phyloP scores from a whole-genome alignment of 2,329 filamentous ascomycete species.

The Aschersonia sp. region DNA sequence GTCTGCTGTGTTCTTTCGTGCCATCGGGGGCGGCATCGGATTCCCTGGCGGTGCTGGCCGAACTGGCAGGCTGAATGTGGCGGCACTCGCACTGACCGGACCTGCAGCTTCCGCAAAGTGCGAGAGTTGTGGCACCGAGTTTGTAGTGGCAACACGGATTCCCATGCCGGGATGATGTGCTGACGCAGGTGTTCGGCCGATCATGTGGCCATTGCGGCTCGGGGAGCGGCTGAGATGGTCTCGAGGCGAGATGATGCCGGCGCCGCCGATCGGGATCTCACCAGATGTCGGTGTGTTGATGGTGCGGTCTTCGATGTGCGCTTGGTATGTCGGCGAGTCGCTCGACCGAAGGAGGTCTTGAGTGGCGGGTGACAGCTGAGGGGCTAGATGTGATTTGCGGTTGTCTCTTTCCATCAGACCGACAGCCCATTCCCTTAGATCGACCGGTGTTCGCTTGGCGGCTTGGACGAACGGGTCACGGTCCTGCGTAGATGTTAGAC shows the following conservation, averaged over 20 bases:
- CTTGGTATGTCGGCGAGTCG: conserved; percentile 39
- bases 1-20: conserved; percentile 40
- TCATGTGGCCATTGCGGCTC: conserved; percentile 32
- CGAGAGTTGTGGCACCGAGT: conserved; percentile 34
- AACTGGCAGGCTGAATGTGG: conserved; percentile 49
- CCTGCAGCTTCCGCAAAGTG: conserved; percentile 22
- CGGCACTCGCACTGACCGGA: conserved; percentile 27
- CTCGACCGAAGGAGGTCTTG: conserved; percentile 57
- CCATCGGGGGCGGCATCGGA: conserved; percentile 45
- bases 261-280: conserved; percentile 53
- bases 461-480: conserved; percentile 90
- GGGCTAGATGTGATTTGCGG: conserved; percentile 83
- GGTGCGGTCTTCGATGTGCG: conserved; percentile 27
- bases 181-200: conserved; percentile 24
- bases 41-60: conserved; percentile 46
- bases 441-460: conserved; percentile 89
- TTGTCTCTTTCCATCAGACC: conserved; percentile 91
- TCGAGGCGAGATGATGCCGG: conserved; percentile 37
- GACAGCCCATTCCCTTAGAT: conserved; percentile 86
- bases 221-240: conserved; percentile 38
- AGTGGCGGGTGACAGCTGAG: conserved; percentile 64
- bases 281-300: conserved; percentile 53
- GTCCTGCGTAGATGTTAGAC: conserved; percentile 41
- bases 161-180: conserved; percentile 41
- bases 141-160: conserved; percentile 33